Evolutionary conservation across 805 yeast species (phyloP), one percentile per base, ranked within the genome.

Genomic region (Yarrowia sp.): DNA sequence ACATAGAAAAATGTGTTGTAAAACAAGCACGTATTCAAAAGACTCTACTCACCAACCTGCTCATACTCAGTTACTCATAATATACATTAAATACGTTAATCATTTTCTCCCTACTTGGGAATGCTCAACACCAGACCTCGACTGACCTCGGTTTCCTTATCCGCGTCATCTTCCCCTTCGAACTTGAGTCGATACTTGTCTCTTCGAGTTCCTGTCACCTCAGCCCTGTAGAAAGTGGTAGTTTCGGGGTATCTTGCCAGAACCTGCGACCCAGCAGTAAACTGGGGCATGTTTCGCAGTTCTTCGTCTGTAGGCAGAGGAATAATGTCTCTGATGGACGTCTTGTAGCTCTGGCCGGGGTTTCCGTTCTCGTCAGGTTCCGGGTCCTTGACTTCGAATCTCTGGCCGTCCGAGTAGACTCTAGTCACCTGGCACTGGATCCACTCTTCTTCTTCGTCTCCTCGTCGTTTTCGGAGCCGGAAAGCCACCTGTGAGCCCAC

Each of bases 121-220:
- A 69, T 33, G 11, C 71, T 65, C 17, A 95, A 79, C 3, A 95
- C 99, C 65, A 89, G 80, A 64, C 92, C 78, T 69, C 98, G 81
- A 63, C 86, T 90, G 4, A 95, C 98, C 71, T 92, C 96, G 0
- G 98, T 95, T 73, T 93, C 97, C 73, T 93, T 95, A 51, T 90
- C 92, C 0, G 86, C 96, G 71, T 95, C 99, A 73, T 95, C 99
- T 74, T 95, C 99, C 10, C 98, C 99, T 69, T 93, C 98, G 71
- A 95, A 95, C 71, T 85, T 84, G 65, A 95, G 79, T 68, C 91
- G 78, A 68, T 96, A 93, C 12, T 81, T 83, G 68, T 88, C 92
- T 68, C 89, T 80, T 67, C 84, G 85, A 52, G 83, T 81, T 0
- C 96, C 92, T 24, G 86, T 86, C 2, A 95, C 98, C 58, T 89